A percentile compares a stretch with the other conserved stretches of the same genome.
Conservation (phyloP, 1,139 yeast genomes). For the Geotrichum klebahnii region DNA sequence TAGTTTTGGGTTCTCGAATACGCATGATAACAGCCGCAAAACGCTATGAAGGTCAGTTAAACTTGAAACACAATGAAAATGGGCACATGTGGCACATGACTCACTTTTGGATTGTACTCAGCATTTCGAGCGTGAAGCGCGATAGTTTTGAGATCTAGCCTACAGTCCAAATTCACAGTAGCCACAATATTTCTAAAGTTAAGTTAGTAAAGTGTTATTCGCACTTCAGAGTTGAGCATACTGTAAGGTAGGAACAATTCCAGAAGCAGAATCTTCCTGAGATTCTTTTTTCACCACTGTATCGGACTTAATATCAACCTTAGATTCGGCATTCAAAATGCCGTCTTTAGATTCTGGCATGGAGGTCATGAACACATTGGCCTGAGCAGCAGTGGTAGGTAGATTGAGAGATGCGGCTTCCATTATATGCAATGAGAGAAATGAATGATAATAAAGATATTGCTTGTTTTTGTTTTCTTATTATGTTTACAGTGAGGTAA, state of each 20-base stretch:
- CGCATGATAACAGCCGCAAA: constrained; percentile 99
- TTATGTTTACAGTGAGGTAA: too few species aligned
- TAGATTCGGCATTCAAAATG: constrained; percentile 20
- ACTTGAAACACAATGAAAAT: constrained; percentile 6
- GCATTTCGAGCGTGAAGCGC: constrained; percentile 99
- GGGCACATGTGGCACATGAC: constrained; percentile 5
- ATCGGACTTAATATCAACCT: constrained; percentile 27
- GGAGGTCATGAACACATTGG: constrained; percentile 69
- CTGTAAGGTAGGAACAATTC: constrained; percentile 93
- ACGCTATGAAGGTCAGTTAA: constrained; percentile 48
- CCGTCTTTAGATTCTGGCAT: constrained; percentile 32
- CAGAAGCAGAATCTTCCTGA: constrained; percentile 66
- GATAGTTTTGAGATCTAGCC: constrained; percentile 91
- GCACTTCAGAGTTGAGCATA: constrained; percentile 16
- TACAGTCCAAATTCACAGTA: constrained; percentile 92
- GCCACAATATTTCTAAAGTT: constrained; percentile 73
- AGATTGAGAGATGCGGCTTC: constrained; percentile 34
- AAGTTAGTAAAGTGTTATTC: constrained; percentile 22
- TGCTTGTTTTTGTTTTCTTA: too few species aligned
- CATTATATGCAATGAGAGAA: constrained; percentile 19
- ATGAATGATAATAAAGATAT: too few species aligned
- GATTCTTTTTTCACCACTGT: constrained; percentile 37
- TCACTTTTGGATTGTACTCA: constrained; percentile 79
- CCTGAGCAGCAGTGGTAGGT: constrained; percentile 79
- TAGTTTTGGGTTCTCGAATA: constrained; percentile 96